These are phyloP conservation scores for Pittosporum tobira DNA, from an alignment of 129 eudicot species.

Conservation along the genomic window DNA sequence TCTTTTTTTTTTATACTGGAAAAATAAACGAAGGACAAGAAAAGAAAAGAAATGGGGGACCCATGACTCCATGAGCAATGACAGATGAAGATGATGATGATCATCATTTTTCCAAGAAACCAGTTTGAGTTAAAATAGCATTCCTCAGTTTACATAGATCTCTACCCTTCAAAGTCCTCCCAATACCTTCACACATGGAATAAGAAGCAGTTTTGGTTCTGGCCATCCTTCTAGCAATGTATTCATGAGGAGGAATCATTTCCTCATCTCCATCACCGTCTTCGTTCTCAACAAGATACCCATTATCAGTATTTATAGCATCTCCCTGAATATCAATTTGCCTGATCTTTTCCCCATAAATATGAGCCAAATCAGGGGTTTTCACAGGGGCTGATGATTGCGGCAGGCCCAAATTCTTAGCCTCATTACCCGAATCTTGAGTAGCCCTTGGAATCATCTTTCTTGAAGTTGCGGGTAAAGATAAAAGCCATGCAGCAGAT, in stretches of 20 bases:
- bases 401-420: background rate
- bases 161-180: slow-evolving; percentile 40
- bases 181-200: slow-evolving; percentile 39
- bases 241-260: slow-evolving; percentile 36
- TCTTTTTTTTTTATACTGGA: background rate
- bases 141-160: slow-evolving; percentile 30
- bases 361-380: slow-evolving; percentile 26
- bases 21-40: background rate
- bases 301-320: background rate
- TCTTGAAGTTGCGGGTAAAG: slow-evolving; percentile 6
- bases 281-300: background rate
- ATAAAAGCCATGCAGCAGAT: slow-evolving; percentile 21
- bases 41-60: background rate
- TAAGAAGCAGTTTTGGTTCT: slow-evolving; percentile 20
- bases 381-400: slow-evolving; percentile 24
- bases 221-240: slow-evolving; percentile 21
- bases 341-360: background rate
- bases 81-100: background rate
- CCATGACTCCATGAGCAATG: background rate
- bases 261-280: slow-evolving; percentile 23
- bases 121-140: slow-evolving; percentile 33
- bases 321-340: slow-evolving; percentile 1
- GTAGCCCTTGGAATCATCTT: slow-evolving; percentile 15
- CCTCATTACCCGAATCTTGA: background rate
- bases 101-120: slow-evolving; percentile 23